Conservation (phyloP, 768 basidiomycete species). For the Suillus bovinus region DNA sequence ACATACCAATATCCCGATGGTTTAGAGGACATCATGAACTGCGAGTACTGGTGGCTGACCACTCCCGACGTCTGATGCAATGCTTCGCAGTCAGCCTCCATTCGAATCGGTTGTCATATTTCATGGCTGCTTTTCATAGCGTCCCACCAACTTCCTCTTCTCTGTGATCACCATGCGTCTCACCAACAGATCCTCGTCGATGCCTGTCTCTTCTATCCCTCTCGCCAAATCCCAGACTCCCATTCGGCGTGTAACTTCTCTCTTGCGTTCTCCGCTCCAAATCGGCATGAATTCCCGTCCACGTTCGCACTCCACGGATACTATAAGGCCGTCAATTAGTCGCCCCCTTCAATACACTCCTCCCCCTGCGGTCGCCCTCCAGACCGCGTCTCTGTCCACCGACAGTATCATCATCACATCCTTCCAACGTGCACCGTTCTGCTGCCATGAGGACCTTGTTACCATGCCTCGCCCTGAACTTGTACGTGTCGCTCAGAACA, state of each 20-base stretch:
- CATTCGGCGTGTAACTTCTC: conserved; percentile 1
- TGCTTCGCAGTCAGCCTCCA: conserved; percentile 4
- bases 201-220: not conserved
- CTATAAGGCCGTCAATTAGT: conserved; percentile 12
- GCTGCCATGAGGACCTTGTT: conserved; percentile 72
- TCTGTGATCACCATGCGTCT: not conserved
- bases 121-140: not conserved
- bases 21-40: not conserved
- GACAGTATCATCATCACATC: conserved; percentile 66
- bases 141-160: not conserved
- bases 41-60: not conserved
- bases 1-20: not conserved
- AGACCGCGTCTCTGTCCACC: conserved; percentile 50
- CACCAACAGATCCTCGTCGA: not conserved
- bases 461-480: conserved; percentile 60
- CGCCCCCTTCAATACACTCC: conserved; percentile 1
- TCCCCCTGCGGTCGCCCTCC: conserved; percentile 52
- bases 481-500: conserved; percentile 47
- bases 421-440: conserved; percentile 59
- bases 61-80: not conserved
- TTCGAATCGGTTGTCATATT: not conserved
- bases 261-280: conserved; percentile 21
- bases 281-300: conserved; percentile 9
- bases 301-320: conserved; percentile 20
- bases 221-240: not conserved